A percentile compares a stretch with the other conserved stretches of the same genome.
phyloP scores from a whole-genome alignment of 176 grass and related monocot species.

The Dendrocalamus sinicus region DNA sequence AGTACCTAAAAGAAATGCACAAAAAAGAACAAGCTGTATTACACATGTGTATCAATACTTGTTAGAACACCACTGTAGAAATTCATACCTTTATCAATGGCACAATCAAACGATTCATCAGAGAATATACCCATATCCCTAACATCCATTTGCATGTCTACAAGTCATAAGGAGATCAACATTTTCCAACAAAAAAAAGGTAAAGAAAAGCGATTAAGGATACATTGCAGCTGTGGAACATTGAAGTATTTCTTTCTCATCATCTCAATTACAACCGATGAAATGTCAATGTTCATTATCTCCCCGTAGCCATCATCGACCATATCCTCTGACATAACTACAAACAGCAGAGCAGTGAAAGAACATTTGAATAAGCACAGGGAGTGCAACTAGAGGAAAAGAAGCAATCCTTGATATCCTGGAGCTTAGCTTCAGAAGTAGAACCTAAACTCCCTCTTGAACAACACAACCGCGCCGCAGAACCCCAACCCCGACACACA shows the following conservation, averaged over 20 bases:
- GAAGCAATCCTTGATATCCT: background rate
- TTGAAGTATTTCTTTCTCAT: constrained; percentile 84
- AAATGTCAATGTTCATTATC: constrained; percentile 95
- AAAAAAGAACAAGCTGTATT: constrained; percentile 23
- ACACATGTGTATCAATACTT: constrained; percentile 6
- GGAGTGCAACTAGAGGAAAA: background rate
- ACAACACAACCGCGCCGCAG: background rate
- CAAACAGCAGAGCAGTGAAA: constrained; percentile 18
- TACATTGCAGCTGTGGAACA: constrained; percentile 89
- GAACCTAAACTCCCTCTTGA: background rate
- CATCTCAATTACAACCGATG: constrained; percentile 87
- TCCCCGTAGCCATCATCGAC: constrained; percentile 78
- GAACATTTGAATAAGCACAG: constrained; percentile 28
- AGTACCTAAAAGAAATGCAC: constrained; percentile 65
- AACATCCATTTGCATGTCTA: constrained; percentile 98
- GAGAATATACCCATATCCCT: constrained; percentile 85
- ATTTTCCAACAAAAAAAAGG: background rate
- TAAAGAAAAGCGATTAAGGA: constrained; percentile 41
- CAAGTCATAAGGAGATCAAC: constrained; percentile 53
- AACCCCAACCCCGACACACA: background rate
- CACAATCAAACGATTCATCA: constrained; percentile 94
- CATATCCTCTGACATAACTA: constrained; percentile 99
- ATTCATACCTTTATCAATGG: constrained; percentile 88
- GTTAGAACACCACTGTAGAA: constrained; percentile 26
- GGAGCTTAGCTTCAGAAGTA: constrained; percentile 11